Conservation (phyloP, 768 basidiomycete genomes). For the Rickenella mellea region DNA sequence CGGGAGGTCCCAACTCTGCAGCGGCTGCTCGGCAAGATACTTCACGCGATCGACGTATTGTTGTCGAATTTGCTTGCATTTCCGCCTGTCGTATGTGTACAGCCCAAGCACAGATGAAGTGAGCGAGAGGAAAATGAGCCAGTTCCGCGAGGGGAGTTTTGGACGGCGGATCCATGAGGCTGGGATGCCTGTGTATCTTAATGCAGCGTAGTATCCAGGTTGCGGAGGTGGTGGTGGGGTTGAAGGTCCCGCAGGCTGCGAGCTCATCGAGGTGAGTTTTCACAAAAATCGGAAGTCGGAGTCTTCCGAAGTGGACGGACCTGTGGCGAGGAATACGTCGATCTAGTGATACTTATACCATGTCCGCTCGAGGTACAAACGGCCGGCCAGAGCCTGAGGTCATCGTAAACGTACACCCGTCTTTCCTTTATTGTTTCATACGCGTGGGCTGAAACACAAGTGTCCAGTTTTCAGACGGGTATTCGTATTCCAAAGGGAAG, state of each 20-base stretch:
- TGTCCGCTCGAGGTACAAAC: constrained; percentile 18
- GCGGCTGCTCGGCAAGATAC: constrained; percentile 59
- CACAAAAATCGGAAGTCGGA: background rate
- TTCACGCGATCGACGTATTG: constrained; percentile 75
- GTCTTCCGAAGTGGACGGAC: background rate
- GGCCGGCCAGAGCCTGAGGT: constrained; percentile 57
- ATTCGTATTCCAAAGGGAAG: constrained; percentile 56
- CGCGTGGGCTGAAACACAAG: background rate
- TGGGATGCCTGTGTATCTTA: constrained; percentile 34
- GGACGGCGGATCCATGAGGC: constrained; percentile 81
- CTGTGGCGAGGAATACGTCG: background rate
- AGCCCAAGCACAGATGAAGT: constrained; percentile 60
- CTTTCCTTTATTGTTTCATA: background rate
- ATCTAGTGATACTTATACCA: background rate
- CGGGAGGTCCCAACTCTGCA: constrained; percentile 55
- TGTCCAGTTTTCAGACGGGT: constrained; percentile 52
- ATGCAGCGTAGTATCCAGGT: background rate
- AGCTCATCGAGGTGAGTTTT: background rate
- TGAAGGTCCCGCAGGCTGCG: background rate
- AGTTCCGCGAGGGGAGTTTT: constrained; percentile 82
- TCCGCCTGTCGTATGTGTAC: constrained; percentile 79
- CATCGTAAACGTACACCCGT: constrained; percentile 48
- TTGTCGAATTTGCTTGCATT: constrained; percentile 70
- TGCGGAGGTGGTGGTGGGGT: background rate
- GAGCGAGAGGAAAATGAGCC: constrained; percentile 84